Evolutionary conservation across 139 green algal species (phyloP).

Genomic region (Tetradesmus obliquus): DNA sequence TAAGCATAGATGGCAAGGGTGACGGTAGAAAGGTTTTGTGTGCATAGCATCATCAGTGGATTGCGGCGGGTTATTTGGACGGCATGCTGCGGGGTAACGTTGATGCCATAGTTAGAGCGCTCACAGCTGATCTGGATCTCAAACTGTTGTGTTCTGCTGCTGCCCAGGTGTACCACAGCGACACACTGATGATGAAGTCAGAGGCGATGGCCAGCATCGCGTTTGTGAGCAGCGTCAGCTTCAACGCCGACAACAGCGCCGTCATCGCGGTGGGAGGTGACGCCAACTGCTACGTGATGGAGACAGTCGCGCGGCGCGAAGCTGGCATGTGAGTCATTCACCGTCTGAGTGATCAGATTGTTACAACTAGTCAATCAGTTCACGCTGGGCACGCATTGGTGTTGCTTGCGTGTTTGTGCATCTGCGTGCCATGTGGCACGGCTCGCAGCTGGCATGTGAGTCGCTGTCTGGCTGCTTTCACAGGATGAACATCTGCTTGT

Average conservation of each 20-base stretch:
- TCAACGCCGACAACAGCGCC: constrained; percentile 19
- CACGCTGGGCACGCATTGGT: too few relatives aligned
- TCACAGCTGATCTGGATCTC: too few relatives aligned
- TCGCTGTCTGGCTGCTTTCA: too few relatives aligned
- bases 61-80: too few relatives aligned
- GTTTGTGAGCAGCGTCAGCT: constrained; percentile 34
- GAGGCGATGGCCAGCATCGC: constrained; percentile 40
- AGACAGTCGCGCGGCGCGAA: not conserved
- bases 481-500: not conserved
- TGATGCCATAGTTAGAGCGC: too few relatives aligned
- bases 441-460: too few relatives aligned
- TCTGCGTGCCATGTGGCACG: not conserved
- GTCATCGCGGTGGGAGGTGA: constrained; percentile 48
- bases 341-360: not conserved
- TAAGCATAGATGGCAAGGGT: not conserved
- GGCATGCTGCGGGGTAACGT: too few relatives aligned
- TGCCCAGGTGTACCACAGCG: constrained; percentile 12
- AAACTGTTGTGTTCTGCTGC: too few relatives aligned
- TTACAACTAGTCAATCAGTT: not conserved
- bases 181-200: not conserved
- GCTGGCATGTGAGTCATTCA: not conserved
- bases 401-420: not conserved
- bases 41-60: not conserved
- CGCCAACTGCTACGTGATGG: constrained; percentile 50
- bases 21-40: not conserved